Conservation (phyloP, 1,284 basidiomycete genomes). For the Bjerkandera adusta region DNA sequence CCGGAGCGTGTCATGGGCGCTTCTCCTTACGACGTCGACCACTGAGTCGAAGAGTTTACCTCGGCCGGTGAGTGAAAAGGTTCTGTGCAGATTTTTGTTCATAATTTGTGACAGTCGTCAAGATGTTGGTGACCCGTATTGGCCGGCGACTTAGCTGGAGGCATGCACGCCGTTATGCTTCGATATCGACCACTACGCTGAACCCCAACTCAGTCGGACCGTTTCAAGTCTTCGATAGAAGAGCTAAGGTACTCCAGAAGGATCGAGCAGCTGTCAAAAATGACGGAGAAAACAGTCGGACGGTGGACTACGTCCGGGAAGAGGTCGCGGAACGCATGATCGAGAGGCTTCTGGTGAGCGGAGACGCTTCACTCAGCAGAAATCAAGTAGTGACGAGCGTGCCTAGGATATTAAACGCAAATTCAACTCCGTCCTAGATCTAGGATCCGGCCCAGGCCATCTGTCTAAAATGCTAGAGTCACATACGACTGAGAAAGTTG, state of each 20-base stretch:
- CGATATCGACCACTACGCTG: constrained; percentile 30
- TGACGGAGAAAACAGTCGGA: constrained; percentile 60
- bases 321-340: constrained; percentile 90
- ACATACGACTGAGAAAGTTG: constrained; percentile 68
- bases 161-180: constrained; percentile 21
- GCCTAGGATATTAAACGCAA: constrained; percentile 86
- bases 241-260: constrained; percentile 79
- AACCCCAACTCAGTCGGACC: constrained; percentile 48
- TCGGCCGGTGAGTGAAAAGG: no score
- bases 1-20: no score
- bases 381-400: neutral
- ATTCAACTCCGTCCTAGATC: constrained; percentile 81
- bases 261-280: constrained; percentile 69
- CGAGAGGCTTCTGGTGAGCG: constrained; percentile 80
- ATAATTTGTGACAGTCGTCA: no score
- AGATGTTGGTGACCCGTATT: constrained; percentile 7
- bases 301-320: constrained; percentile 91
- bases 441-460: constrained; percentile 95
- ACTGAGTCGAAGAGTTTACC: no score
- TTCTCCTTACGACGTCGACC: no score
- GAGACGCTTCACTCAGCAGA: neutral
- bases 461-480: constrained; percentile 83
- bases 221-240: constrained; percentile 88
- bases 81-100: no score
- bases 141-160: neutral